These are phyloP conservation scores for Rhodotorula sp. DNA, from an alignment of 1,284 basidiomycete genomes.

Conservation along the genomic window DNA sequence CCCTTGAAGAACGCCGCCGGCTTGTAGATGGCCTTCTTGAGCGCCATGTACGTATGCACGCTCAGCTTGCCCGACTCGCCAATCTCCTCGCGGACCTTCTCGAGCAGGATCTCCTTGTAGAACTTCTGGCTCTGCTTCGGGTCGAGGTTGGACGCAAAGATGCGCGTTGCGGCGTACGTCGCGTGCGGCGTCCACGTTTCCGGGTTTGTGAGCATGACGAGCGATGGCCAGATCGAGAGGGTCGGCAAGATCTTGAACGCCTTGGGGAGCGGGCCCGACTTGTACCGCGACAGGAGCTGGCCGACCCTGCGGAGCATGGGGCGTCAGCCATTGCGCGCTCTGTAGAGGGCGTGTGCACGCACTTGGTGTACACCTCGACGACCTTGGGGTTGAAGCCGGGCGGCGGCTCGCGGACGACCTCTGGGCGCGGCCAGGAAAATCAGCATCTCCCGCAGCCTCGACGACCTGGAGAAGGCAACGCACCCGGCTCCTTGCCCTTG, in stretches of 20 bases:
- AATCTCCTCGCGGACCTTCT: conserved; percentile 90
- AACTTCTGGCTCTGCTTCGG: conserved; percentile 93
- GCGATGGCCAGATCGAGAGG: conserved; percentile 91
- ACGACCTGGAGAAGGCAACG: background rate
- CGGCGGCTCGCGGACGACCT: conserved; percentile 73
- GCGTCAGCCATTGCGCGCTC: background rate
- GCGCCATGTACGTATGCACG: conserved; percentile 81
- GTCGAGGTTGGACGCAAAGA: conserved; percentile 96
- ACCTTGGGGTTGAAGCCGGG: conserved; percentile 94
- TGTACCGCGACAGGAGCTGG: conserved; percentile 82
- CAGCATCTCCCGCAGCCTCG: background rate
- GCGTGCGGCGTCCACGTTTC: conserved; percentile 96
- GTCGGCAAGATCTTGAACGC: conserved; percentile 98
- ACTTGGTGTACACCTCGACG: conserved; percentile 94
- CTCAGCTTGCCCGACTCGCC: conserved; percentile 73
- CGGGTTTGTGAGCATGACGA: conserved; percentile 89
- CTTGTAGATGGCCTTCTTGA: conserved; percentile 92
- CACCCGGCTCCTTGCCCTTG: conserved; percentile 54
- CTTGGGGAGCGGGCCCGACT: conserved; percentile 93
- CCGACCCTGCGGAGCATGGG: conserved; percentile 66
- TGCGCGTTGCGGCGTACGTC: conserved; percentile 88
- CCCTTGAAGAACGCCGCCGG: conserved; percentile 99
- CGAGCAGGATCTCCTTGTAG: conserved; percentile 86
- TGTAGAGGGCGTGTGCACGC: conserved; percentile 44
- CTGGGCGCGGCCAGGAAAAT: background rate